A percentile compares a stretch with the other conserved stretches of the same genome.
Evolutionary conservation across 1,284 basidiomycete species (phyloP).

Genomic region (Cutaneotrichosporon mucoides): DNA sequence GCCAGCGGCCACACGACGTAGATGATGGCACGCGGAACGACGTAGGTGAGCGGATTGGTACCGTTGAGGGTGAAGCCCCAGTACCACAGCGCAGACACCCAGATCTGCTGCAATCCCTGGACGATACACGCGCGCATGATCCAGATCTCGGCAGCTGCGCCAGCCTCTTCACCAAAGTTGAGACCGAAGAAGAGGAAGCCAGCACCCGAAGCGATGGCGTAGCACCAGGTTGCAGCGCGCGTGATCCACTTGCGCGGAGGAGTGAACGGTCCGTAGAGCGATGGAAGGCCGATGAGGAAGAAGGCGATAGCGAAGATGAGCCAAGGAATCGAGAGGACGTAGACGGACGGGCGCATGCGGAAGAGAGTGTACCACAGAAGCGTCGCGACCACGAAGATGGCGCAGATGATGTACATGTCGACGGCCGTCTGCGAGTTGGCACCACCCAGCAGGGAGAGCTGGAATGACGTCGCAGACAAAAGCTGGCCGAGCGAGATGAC

Average conservation of each 20-base stretch:
- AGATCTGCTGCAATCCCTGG: constrained; percentile 86
- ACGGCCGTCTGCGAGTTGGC: constrained; percentile 73
- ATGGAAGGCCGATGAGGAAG: constrained; percentile 81
- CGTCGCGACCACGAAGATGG: constrained; percentile 76
- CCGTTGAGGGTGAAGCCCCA: constrained; percentile 78
- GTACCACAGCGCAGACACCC: constrained; percentile 88
- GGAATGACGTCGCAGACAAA: constrained; percentile 70
- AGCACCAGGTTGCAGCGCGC: constrained; percentile 75
- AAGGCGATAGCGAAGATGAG: constrained; percentile 82
- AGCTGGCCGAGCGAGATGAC: constrained; percentile 79
- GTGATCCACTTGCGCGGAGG: constrained; percentile 63
- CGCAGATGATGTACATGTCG: constrained; percentile 84
- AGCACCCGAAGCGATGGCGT: constrained; percentile 81
- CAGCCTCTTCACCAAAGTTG: constrained; percentile 93
- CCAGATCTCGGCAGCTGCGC: constrained; percentile 89
- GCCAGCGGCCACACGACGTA: constrained; percentile 77
- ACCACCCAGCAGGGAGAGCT: constrained; percentile 81
- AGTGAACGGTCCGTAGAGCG: constrained; percentile 61
- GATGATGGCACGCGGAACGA: constrained; percentile 53
- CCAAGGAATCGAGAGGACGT: constrained; percentile 80
- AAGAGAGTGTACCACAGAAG: constrained; percentile 84
- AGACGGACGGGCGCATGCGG: constrained; percentile 79
- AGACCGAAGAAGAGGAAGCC: constrained; percentile 88
- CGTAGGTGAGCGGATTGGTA: constrained; percentile 38
- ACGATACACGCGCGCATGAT: constrained; percentile 81